Base-by-base conservation (phyloP, 2,329 filamentous ascomycete species). In the Pseudogymnoascus sp. region DNA sequence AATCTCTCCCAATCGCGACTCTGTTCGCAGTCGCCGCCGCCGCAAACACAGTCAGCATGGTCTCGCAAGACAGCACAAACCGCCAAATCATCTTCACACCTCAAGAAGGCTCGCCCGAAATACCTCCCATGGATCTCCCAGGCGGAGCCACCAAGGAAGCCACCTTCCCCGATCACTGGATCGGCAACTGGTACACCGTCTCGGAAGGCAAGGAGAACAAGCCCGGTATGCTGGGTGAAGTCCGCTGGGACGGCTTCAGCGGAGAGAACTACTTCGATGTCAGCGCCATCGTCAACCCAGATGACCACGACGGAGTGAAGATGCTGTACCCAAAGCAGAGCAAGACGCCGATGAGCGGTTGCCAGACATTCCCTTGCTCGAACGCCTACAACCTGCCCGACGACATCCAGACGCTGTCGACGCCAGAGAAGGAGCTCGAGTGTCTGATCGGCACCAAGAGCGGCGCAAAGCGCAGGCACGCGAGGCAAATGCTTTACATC, bases 241-340 rank as follows among this genome's bases (percentile, higher is more conserved):
- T 83, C 6, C 76, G 77, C 3, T 83, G 82, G 67, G 74, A 79
- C 62, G 80, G 78, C 70, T 82, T 73, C 73, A 69, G 72, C 61
- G 81, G 75, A 67, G 65, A 76, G 64, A 83, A 79, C 64, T 85
- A 79, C 78, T 85, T 82, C 64, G 82, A 85, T 66, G 81, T 85
- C 66, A 84, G 81, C 10, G 82, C 82, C 71, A 85, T 85, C 67
- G 80, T 84, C 68, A 74, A 81, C 72, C 73, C 80, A 61, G 70
- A 70, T 40, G 82, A 84, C 72, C 68, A 74, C 67, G 64, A 79
- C 66, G 81, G 81, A 68, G 77, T 85, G 69, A 82, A 84, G 78
- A 74, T 79, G 75, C 78, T 85, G 72, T 84, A 75, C 74, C 82
- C 82, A 29, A 72, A 71, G 63, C 69, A 62, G 61, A 42, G 66